A percentile compares a stretch with the other conserved stretches of the same genome.
These are phyloP conservation scores for Vickermania spadyakhi DNA, from an alignment of 208 protist genomes.

Conservation along the genomic window DNA sequence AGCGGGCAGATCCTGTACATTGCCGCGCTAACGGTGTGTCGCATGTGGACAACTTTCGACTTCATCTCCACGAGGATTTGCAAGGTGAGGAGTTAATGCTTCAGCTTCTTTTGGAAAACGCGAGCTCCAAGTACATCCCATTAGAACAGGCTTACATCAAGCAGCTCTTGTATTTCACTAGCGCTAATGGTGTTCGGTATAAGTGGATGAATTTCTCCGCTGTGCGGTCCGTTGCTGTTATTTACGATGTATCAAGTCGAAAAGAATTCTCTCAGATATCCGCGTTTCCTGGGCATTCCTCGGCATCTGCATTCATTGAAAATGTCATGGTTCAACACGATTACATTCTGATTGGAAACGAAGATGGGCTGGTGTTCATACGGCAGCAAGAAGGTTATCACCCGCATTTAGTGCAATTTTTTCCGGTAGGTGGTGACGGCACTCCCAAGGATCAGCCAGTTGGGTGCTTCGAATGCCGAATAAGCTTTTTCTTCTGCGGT, in stretches of 20 bases:
- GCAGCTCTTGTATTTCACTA: conserved; percentile 31
- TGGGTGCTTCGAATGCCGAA: conserved; percentile 59
- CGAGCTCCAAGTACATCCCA: too few relatives aligned
- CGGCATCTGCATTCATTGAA: neutral
- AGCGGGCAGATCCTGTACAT: conserved; percentile 11
- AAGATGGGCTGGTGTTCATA: conserved; percentile 41
- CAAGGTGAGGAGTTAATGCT: conserved; percentile 53
- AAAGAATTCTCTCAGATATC: neutral
- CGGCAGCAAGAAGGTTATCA: conserved; percentile 9
- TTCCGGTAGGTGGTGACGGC: conserved; percentile 15
- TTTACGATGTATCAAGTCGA: conserved; percentile 9
- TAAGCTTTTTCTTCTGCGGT: conserved; percentile 23
- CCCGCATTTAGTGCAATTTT: conserved; percentile 59
- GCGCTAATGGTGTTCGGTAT: conserved; percentile 28
- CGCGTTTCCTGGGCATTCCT: neutral
- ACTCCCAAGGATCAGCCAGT: conserved; percentile 16
- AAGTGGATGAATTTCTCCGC: conserved; percentile 54
- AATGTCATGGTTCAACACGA: neutral
- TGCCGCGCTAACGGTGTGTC: conserved; percentile 30
- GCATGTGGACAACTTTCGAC: conserved; percentile 44
- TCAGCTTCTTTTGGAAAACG: conserved; percentile 14
- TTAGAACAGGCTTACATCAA: neutral
- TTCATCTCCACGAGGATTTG: conserved; percentile 57
- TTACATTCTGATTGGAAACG: neutral
- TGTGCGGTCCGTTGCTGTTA: conserved; percentile 45